A percentile compares a stretch with the other conserved stretches of the same genome.
Conservation (phyloP, 1,284 basidiomycete genomes). For the Moesziomyces sp. region DNA sequence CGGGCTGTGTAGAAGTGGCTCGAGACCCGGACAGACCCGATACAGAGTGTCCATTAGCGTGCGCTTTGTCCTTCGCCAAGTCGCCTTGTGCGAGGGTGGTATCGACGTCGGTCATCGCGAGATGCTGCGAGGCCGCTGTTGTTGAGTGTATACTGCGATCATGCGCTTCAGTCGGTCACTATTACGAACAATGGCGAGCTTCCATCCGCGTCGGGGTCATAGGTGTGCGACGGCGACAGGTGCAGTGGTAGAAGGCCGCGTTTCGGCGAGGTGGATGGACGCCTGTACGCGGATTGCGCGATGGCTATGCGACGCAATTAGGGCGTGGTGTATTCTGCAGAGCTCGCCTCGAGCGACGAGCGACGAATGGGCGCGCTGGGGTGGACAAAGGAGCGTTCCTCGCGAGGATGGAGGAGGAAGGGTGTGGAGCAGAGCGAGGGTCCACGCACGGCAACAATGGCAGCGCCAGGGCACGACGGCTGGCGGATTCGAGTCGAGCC, state of each 20-base stretch:
- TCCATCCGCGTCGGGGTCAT: not conserved
- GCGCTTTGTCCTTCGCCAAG: not conserved
- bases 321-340: conserved; percentile 1
- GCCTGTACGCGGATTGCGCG: not conserved
- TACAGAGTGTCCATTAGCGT: conserved; percentile 4
- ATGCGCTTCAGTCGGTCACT: conserved; percentile 5
- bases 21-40: conserved; percentile 32
- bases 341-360: not conserved
- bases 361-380: not conserved
- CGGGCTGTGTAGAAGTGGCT: conserved; percentile 11
- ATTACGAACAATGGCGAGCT: not conserved
- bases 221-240: not conserved
- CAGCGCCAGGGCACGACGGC: too few relatives aligned
- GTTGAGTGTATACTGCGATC: not conserved
- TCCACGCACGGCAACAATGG: too few relatives aligned
- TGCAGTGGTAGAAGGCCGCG: not conserved
- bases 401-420: too few relatives aligned
- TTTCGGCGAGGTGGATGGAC: not conserved
- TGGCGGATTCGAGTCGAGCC: too few relatives aligned
- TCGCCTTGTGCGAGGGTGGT: conserved; percentile 1
- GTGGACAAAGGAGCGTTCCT: too few relatives aligned
- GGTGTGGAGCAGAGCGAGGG: too few relatives aligned
- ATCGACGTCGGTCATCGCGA: conserved; percentile 21
- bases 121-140: not conserved
- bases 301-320: not conserved